phyloP scores from a whole-genome alignment of 257 asterid species.

The Jacaranda mimosifolia region DNA sequence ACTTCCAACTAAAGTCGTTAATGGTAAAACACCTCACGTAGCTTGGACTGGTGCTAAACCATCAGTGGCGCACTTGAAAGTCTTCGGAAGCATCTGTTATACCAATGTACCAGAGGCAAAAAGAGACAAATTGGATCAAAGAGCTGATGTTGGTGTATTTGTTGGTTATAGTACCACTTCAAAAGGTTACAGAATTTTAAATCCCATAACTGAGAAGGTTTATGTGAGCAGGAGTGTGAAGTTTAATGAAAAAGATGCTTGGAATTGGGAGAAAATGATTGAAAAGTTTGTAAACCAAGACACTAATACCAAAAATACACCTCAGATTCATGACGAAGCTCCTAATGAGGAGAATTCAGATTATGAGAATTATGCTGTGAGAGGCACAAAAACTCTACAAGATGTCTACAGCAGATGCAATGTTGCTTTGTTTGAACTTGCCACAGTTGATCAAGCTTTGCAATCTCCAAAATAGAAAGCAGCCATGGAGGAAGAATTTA shows the following conservation, averaged over 20 bases:
- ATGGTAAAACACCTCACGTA: background rate
- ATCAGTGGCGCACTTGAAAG: background rate
- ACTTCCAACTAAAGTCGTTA: too few species aligned
- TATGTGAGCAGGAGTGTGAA: background rate
- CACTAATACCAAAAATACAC: too few species aligned
- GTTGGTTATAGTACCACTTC: background rate
- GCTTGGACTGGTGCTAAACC: background rate
- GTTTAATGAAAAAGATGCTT: background rate
- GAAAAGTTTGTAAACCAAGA: background rate
- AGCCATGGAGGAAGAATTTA: too few species aligned
- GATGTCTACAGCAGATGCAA: background rate
- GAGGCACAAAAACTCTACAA: background rate
- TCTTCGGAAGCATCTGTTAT: background rate
- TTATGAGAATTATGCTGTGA: background rate
- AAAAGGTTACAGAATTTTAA: too few species aligned
- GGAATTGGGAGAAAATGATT: background rate
- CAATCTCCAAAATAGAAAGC: background rate
- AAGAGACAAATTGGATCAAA: background rate
- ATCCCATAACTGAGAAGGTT: too few species aligned
- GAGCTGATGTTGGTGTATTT: background rate
- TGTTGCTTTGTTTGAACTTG: background rate
- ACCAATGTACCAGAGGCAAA: background rate
- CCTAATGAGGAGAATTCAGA: background rate
- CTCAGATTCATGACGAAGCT: too few species aligned
- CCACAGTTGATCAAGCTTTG: too few species aligned